Percentiles rank a stretch among this genome's conserved stretches.
Evolutionary conservation across 1,284 basidiomycete genomes (phyloP).

Genomic region (Pyrrhoderma noxium): DNA sequence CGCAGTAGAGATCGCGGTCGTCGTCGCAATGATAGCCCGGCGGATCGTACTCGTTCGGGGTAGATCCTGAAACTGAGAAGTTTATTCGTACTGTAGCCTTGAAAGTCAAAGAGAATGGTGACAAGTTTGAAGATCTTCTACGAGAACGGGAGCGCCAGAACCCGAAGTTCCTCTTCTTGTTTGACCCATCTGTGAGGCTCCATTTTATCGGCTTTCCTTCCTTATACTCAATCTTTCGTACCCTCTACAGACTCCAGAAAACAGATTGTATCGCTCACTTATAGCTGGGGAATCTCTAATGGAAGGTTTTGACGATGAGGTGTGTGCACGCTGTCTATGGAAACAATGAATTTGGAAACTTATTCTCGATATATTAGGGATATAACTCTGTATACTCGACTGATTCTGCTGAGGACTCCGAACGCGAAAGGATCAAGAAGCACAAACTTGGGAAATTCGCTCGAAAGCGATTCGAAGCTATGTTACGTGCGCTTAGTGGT

Average conservation of each 20-base stretch:
- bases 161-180: conserved; percentile 76
- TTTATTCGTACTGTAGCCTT: conserved; percentile 82
- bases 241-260: conserved; percentile 58
- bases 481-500: conserved; percentile 82
- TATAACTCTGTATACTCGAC: conserved; percentile 90
- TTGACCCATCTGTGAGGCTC: conserved; percentile 53
- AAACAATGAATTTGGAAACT: background rate
- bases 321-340: too few species aligned
- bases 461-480: conserved; percentile 76
- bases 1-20: conserved; percentile 17
- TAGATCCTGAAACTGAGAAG: conserved; percentile 69
- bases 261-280: conserved; percentile 75
- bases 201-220: background rate
- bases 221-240: background rate
- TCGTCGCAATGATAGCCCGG: conserved; percentile 14
- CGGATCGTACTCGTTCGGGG: conserved; percentile 34
- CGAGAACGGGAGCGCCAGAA: conserved; percentile 75
- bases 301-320: conserved; percentile 82
- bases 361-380: too few species aligned
- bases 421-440: conserved; percentile 72
- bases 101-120: conserved; percentile 77
- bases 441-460: conserved; percentile 71
- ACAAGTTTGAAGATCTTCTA: conserved; percentile 69
- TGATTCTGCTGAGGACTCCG: conserved; percentile 91
- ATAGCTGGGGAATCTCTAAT: conserved; percentile 55